A percentile compares a stretch with the other conserved stretches of the same genome.
phyloP scores from a whole-genome alignment of 169 alveolate genomes.

The Fabrea salina region DNA sequence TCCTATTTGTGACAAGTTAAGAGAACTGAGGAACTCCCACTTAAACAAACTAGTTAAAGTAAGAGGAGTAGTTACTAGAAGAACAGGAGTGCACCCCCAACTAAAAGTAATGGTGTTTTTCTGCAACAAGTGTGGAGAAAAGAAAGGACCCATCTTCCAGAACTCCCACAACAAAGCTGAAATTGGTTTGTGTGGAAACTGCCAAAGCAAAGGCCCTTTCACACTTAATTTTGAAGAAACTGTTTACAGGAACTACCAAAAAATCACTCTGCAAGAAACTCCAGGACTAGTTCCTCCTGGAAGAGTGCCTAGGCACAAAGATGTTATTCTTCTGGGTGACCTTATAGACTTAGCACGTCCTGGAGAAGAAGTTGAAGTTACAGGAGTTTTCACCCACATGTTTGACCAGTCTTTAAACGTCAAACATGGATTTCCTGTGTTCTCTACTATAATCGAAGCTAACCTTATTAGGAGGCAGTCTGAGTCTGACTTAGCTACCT shows the following conservation, averaged over 20 bases:
- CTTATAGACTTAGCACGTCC: constrained; percentile 97
- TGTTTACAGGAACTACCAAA: constrained; percentile 94
- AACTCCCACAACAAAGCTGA: constrained; percentile 69
- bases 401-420: constrained; percentile 93
- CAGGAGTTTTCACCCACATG: constrained; percentile 94
- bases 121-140: constrained; percentile 83
- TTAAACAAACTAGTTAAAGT: constrained; percentile 92
- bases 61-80: constrained; percentile 90
- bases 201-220: constrained; percentile 91
- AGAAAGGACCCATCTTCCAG: constrained; percentile 76
- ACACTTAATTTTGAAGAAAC: constrained; percentile 88
- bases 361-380: constrained; percentile 98
- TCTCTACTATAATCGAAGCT: constrained; percentile 94
- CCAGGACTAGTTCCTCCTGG: constrained; percentile 99
- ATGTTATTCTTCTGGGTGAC: constrained; percentile 95
- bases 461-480: constrained; percentile 89
- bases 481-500: constrained; percentile 84
- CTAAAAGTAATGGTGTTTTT: constrained; percentile 67
- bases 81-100: constrained; percentile 93
- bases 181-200: constrained; percentile 88
- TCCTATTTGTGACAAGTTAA: constrained; percentile 89
- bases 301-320: constrained; percentile 98
- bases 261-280: constrained; percentile 95
- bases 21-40: constrained; percentile 92
- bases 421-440: constrained; percentile 96